Evolutionary conservation across 257 asterid genomes (phyloP), one percentile per base, ranked within the genome.

Genomic region (Fraxinus excelsior): DNA sequence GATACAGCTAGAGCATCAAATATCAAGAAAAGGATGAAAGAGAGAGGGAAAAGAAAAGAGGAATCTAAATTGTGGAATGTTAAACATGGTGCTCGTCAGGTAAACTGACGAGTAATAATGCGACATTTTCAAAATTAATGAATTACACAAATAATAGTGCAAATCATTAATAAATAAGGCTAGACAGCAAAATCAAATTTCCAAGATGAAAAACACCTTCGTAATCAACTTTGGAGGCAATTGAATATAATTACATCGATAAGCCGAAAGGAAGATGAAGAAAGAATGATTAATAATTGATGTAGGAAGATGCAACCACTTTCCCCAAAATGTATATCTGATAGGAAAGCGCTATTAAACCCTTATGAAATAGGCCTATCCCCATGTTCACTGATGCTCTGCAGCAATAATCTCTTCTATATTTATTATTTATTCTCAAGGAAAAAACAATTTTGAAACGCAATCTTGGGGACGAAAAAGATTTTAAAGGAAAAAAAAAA

Each of bases 1-100:
- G 31, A 18, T 65, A 81, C 58, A 25, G 1, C 25, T n/a, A 7
- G 7, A 58, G 72, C 23, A 79, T 73, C 67, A 49, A 3, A 68
- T 40, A 46, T 46, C n/a, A 46, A 46, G 56, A 46, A 16, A 44
- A 44, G 53, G 53, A 44, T 44, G 53, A 44, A 13, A 44, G 53
- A 44, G 6, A 14, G 4, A 74, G 25, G 16, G 35, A 35, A 78
- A 71, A 26, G 2, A 29, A 72, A 38, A 13, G 56, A 46, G 56
- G 56, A 13, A 46, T 46, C 56, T 46, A 46, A 12, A 58, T n/a
- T 58, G 29, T n/a, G 1, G 66, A 13, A 58, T 2, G 23, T 58
- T 58, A 58, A 21, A 58, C 66, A 6, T 58, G 66, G 11, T 58
- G 66, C 66, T 19, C 26, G 4, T 7, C 9, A 56, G 26, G 12